phyloP scores from a whole-genome alignment of 2,329 filamentous ascomycete species.

The Apiospora pterosperma region DNA sequence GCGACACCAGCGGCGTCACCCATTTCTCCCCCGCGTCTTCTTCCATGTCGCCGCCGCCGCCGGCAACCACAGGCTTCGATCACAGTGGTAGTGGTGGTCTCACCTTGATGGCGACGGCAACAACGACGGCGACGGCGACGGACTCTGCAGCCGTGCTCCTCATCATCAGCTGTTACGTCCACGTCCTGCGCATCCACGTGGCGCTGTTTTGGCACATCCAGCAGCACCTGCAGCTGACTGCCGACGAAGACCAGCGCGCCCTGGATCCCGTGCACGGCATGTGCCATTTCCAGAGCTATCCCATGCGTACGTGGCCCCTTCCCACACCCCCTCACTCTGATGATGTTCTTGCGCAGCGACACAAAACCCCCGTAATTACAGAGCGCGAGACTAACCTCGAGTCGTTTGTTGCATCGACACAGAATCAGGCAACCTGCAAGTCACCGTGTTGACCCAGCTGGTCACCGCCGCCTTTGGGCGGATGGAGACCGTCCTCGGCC shows the following conservation, averaged over 20 bases:
- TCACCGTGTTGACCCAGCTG: background rate
- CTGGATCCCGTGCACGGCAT: background rate
- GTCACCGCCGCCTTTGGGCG: background rate
- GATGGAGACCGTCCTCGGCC: background rate
- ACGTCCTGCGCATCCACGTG: background rate
- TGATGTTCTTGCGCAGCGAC: too few relatives aligned
- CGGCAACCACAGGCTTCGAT: background rate
- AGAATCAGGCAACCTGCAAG: conserved; percentile 5
- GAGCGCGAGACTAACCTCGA: background rate
- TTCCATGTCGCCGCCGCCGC: background rate
- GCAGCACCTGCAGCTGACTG: background rate
- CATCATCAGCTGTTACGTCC: background rate
- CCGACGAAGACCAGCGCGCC: background rate
- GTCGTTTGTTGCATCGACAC: too few relatives aligned
- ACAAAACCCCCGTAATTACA: too few relatives aligned
- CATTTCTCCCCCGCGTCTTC: background rate
- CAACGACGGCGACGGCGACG: too few relatives aligned
- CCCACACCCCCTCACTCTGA: background rate
- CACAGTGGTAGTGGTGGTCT: too few relatives aligned
- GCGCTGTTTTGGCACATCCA: background rate
- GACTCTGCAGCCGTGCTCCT: background rate
- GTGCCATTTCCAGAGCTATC: background rate
- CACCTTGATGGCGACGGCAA: too few relatives aligned
- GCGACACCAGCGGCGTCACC: background rate
- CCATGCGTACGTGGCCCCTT: background rate